Evolutionary conservation across 306 rosid genomes (phyloP).

Genomic region (Ceratonia siliqua): DNA sequence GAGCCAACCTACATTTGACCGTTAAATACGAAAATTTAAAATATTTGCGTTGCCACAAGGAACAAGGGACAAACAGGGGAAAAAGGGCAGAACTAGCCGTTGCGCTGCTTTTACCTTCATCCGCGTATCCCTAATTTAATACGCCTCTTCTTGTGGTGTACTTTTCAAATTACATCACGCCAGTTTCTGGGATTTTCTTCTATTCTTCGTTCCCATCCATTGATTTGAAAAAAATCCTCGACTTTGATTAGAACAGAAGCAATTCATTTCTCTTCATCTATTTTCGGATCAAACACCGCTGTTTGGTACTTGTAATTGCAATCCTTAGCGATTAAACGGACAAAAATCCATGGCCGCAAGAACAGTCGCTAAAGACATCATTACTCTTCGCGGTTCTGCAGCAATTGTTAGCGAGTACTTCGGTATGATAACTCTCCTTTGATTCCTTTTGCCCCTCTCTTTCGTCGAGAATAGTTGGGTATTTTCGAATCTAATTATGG

Average conservation of each 20-base stretch:
- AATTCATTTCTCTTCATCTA: not conserved
- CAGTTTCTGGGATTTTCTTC: not conserved
- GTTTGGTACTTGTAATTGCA: not conserved
- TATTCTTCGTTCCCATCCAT: not conserved
- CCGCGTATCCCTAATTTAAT: not conserved
- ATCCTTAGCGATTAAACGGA: not conserved
- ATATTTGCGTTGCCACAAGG: not conserved
- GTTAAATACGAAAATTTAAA: not conserved
- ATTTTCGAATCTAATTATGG: not conserved
- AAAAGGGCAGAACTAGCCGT: constrained; percentile 9
- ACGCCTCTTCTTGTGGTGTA: not conserved
- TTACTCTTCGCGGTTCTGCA: constrained; percentile 95
- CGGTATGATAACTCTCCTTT: constrained; percentile 44
- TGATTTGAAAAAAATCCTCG: not conserved
- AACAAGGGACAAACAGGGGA: not conserved
- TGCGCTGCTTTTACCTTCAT: not conserved
- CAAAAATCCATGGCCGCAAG: not conserved
- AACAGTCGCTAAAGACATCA: constrained; percentile 70
- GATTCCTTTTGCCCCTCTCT: not conserved
- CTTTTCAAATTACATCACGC: not conserved
- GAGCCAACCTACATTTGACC: not conserved
- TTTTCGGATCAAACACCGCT: not conserved
- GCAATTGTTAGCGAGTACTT: constrained; percentile 98
- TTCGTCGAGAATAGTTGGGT: not conserved
- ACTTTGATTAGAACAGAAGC: not conserved